phyloP scores from a whole-genome alignment of 257 asterid genomes.

The Gynochthodes officinalis region DNA sequence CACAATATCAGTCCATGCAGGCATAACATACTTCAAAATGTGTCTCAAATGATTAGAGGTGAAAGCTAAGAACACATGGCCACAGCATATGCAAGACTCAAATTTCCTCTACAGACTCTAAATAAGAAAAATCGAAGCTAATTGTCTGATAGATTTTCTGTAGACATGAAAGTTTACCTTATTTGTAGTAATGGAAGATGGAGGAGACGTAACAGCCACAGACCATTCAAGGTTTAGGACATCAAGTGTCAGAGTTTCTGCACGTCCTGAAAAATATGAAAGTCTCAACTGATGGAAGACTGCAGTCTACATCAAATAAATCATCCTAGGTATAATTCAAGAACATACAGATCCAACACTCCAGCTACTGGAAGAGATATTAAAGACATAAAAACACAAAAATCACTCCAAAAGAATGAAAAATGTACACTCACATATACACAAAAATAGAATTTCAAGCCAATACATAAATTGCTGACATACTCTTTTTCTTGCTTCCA shows the following conservation, averaged over 20 bases:
- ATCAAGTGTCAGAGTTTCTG: conserved; percentile 84
- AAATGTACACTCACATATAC: background rate
- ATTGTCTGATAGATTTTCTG: background rate
- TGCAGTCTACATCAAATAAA: background rate
- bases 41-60: background rate
- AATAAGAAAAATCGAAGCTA: background rate
- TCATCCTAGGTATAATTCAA: background rate
- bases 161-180: conserved; percentile 61
- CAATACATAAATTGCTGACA: conserved; percentile 12
- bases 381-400: background rate
- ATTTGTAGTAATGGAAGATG: conserved; percentile 82
- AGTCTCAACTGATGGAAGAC: background rate
- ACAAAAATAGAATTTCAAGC: background rate
- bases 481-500: conserved; percentile 92
- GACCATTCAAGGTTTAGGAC: conserved; percentile 92
- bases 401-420: background rate
- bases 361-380: background rate
- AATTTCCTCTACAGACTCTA: background rate
- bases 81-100: background rate
- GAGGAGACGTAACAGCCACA: conserved; percentile 68
- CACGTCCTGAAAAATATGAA: conserved; percentile 54
- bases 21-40: background rate
- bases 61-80: background rate
- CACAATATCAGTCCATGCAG: background rate
- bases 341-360: background rate